Evolutionary conservation across 2,329 filamentous ascomycete genomes (phyloP).

Genomic region (Ophiobolus disseminans): DNA sequence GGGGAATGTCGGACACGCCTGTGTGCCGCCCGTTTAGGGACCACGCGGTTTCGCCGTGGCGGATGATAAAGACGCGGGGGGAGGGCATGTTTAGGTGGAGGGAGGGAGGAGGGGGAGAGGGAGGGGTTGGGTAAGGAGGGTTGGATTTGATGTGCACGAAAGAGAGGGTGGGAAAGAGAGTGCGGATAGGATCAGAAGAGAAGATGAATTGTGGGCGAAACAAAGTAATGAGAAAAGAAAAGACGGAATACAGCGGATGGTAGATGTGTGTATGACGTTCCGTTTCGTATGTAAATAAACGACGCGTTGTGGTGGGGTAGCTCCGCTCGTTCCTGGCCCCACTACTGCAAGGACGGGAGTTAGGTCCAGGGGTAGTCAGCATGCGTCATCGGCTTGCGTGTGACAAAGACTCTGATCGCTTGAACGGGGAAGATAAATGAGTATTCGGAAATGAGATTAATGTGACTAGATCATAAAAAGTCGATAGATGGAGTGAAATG

Average conservation of each 20-base stretch:
- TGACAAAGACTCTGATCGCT: slow-evolving; percentile 2
- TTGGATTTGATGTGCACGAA: background rate
- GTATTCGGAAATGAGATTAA: background rate
- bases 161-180: background rate
- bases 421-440: background rate
- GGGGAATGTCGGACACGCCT: slow-evolving; percentile 81
- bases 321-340: slow-evolving; percentile 18
- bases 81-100: slow-evolving; percentile 46
- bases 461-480: background rate
- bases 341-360: background rate
- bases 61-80: slow-evolving; percentile 62
- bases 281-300: slow-evolving; percentile 5
- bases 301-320: slow-evolving; percentile 28
- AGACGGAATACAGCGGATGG: slow-evolving; percentile 1
- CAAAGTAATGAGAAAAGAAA: background rate
- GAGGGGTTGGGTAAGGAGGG: background rate
- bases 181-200: background rate
- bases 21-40: slow-evolving; percentile 82
- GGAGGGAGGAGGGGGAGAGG: background rate
- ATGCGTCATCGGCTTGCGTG: slow-evolving; percentile 23
- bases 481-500: too few species aligned
- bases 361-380: slow-evolving; percentile 19
- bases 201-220: background rate
- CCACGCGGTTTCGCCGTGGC: slow-evolving; percentile 97
- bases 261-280: slow-evolving; percentile 17